Conservation (phyloP, 306 rosid genomes). For the Ormosia semicastrata region DNA sequence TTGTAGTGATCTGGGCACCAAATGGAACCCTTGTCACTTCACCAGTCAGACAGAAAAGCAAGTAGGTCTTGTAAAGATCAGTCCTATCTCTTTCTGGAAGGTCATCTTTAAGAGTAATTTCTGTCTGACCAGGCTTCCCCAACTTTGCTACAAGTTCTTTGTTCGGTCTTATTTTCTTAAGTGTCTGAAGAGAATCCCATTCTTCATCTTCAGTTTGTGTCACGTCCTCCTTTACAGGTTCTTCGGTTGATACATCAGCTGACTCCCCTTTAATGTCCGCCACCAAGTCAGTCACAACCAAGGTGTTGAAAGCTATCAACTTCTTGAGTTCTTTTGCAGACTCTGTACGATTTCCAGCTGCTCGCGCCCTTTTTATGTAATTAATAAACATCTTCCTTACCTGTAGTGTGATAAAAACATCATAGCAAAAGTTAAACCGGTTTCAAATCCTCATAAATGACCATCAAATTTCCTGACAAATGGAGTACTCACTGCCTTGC, state of each 20-base stretch:
- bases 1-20: slow-evolving; percentile 75
- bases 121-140: slow-evolving; percentile 93
- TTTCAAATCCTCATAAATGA: not conserved
- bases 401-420: slow-evolving; percentile 43
- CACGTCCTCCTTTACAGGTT: slow-evolving; percentile 54
- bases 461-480: slow-evolving; percentile 23
- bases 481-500: slow-evolving; percentile 82
- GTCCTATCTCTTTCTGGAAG: slow-evolving; percentile 82
- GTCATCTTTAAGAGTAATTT: slow-evolving; percentile 90
- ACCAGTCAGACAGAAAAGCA: slow-evolving; percentile 83
- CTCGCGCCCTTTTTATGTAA: slow-evolving; percentile 81
- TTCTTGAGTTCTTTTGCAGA: slow-evolving; percentile 90
- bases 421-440: not conserved
- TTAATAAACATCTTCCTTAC: slow-evolving; percentile 71
- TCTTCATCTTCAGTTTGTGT: slow-evolving; percentile 54
- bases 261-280: slow-evolving; percentile 94
- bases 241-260: slow-evolving; percentile 54
- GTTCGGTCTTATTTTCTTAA: slow-evolving; percentile 67
- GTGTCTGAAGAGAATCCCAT: slow-evolving; percentile 78
- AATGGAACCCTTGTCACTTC: slow-evolving; percentile 78
- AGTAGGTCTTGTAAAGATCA: slow-evolving; percentile 88
- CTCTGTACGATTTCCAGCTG: slow-evolving; percentile 73
- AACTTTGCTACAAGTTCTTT: slow-evolving; percentile 62
- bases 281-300: slow-evolving; percentile 88
- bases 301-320: slow-evolving; percentile 87